Evolutionary conservation across 352 stramenopile genomes (phyloP).

Genomic region (Globisporangium cystogenes): DNA sequence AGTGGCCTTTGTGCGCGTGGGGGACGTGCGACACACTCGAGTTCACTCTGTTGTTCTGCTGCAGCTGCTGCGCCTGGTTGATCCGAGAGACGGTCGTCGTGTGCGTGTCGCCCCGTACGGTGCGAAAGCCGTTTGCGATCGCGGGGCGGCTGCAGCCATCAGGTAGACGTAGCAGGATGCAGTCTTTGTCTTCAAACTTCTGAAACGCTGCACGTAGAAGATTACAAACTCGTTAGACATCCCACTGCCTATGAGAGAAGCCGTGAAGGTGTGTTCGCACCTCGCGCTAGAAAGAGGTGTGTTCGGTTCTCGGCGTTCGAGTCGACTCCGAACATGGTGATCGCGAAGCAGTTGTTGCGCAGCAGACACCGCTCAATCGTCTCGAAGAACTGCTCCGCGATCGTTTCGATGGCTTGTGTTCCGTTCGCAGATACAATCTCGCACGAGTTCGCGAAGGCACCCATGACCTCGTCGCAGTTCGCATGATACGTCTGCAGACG

Average conservation of each 20-base stretch:
- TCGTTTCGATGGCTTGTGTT: constrained; percentile 40
- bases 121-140: constrained; percentile 43
- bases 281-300: constrained; percentile 48
- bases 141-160: constrained; percentile 33
- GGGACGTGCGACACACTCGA: not conserved
- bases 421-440: constrained; percentile 43
- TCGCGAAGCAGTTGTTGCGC: constrained; percentile 50
- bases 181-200: constrained; percentile 54
- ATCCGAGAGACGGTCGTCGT: constrained; percentile 37
- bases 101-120: constrained; percentile 27
- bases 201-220: constrained; percentile 32
- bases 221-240: not conserved
- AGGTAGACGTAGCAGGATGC: constrained; percentile 40
- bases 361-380: constrained; percentile 46
- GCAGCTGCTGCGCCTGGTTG: constrained; percentile 13
- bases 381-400: constrained; percentile 47
- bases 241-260: not conserved
- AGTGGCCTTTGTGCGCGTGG: constrained; percentile 2
- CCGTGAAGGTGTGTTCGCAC: constrained; percentile 14
- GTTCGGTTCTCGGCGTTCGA: constrained; percentile 28
- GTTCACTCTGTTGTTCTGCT: constrained; percentile 11
- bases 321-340: constrained; percentile 51
- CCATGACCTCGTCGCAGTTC: constrained; percentile 47
- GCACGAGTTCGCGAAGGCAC: constrained; percentile 29
- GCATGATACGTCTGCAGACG: constrained; percentile 82